These are phyloP conservation scores for Fusarium keratoplasticum DNA, from an alignment of 2,329 filamentous ascomycete species.

Conservation along the genomic window DNA sequence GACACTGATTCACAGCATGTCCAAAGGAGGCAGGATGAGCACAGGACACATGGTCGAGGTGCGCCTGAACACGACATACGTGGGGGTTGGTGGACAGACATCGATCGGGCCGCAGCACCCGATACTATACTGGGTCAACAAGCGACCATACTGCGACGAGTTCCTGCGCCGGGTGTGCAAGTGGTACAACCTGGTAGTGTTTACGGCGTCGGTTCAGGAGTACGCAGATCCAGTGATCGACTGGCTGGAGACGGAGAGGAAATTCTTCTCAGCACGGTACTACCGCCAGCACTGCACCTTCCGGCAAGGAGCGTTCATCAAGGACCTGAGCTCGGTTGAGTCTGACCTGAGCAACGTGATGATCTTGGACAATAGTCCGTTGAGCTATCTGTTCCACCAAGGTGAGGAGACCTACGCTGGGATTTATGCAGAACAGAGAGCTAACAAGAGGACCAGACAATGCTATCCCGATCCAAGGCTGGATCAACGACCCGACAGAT, in stretches of 20 bases:
- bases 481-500: constrained; percentile 98
- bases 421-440: background rate
- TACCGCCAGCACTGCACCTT: constrained; percentile 98
- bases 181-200: constrained; percentile 98
- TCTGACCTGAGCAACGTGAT: constrained; percentile 97
- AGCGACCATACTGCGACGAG: constrained; percentile 95
- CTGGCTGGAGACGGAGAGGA: constrained; percentile 96
- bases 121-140: constrained; percentile 98
- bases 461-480: constrained; percentile 98
- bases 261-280: constrained; percentile 93
- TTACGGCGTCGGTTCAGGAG: constrained; percentile 97
- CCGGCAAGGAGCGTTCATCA: constrained; percentile 96
- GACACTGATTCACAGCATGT: constrained; percentile 97
- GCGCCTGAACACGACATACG: constrained; percentile 79
- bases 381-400: constrained; percentile 99
- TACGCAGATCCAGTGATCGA: constrained; percentile 99
- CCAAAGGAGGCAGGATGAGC: constrained; percentile 94
- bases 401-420: constrained; percentile 67
- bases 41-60: constrained; percentile 99
- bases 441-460: constrained; percentile 74
- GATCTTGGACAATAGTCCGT: constrained; percentile 97
- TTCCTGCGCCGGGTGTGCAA: constrained; percentile 93
- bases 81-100: constrained; percentile 76
- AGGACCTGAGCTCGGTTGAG: constrained; percentile 95
- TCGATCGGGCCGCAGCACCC: constrained; percentile 80